A percentile compares a stretch with the other conserved stretches of the same genome.
phyloP scores from a whole-genome alignment of 2,329 filamentous ascomycete species.

The Exophiala alcalophila region DNA sequence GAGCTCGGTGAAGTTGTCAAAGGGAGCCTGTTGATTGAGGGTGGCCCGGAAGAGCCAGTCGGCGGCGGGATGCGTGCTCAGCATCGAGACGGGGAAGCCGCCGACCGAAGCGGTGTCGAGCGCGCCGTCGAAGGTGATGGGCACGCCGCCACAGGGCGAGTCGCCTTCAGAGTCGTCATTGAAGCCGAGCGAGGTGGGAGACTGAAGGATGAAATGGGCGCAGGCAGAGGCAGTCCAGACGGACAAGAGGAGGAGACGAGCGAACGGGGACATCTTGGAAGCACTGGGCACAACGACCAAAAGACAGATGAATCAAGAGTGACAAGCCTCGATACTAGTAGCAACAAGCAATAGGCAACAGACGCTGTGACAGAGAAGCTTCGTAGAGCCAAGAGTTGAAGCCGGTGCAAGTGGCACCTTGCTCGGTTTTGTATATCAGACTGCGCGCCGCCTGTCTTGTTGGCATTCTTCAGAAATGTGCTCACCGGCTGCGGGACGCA shows the following conservation, averaged over 20 bases:
- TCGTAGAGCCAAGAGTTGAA: too few relatives aligned
- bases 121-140: constrained; percentile 35
- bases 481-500: too few relatives aligned
- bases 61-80: constrained; percentile 25
- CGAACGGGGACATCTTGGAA: constrained; percentile 2
- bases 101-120: constrained; percentile 51
- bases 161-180: constrained; percentile 46
- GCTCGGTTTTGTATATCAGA: too few relatives aligned
- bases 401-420: too few relatives aligned
- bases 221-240: constrained; percentile 29
- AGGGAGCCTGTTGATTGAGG: constrained; percentile 56
- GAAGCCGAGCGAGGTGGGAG: constrained; percentile 51
- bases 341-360: too few relatives aligned
- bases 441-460: too few relatives aligned
- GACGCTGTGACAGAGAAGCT: too few relatives aligned
- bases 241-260: constrained; percentile 14
- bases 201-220: constrained; percentile 57
- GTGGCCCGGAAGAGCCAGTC: constrained; percentile 42
- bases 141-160: constrained; percentile 53
- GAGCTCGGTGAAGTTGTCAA: constrained; percentile 64
- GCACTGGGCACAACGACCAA: not conserved
- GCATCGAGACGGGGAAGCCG: constrained; percentile 50
- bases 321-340: too few relatives aligned
- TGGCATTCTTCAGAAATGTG: too few relatives aligned
- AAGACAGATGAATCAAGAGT: not conserved